Percentiles rank a stretch among this genome's conserved stretches.
These are phyloP conservation scores for Pythium brachiatum DNA, from an alignment of 352 stramenopile genomes.

Conservation along the genomic window DNA sequence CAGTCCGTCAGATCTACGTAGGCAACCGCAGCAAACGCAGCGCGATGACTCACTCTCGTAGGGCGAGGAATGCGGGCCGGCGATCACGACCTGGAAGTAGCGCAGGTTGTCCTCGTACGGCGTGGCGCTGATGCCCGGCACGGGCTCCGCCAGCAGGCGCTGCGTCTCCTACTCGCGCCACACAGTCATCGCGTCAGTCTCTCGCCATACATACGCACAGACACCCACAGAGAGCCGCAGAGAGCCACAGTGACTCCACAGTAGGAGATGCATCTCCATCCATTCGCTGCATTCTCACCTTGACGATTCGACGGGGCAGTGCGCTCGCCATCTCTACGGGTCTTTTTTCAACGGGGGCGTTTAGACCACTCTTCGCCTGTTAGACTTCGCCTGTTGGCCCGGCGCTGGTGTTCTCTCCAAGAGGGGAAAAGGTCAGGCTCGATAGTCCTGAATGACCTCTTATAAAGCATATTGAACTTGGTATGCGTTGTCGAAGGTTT, in stretches of 20 bases:
- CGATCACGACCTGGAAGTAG: conserved; percentile 98
- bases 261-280: neutral
- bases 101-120: conserved; percentile 97
- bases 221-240: no score
- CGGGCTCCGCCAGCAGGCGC: conserved; percentile 92
- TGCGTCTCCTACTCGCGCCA: conserved; percentile 86
- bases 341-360: neutral
- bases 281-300: conserved; percentile 33
- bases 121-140: conserved; percentile 95
- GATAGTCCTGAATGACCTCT: neutral
- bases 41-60: conserved; percentile 92
- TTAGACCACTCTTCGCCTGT: conserved; percentile 1
- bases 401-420: neutral
- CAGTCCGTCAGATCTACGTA: no score
- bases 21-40: no score
- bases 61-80: conserved; percentile 93
- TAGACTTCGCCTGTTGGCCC: conserved; percentile 11
- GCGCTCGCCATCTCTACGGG: conserved; percentile 45
- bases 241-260: no score
- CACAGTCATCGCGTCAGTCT: neutral
- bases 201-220: no score
- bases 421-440: neutral
- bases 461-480: conserved; percentile 12
- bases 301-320: conserved; percentile 73
- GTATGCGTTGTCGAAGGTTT: neutral